Evolutionary conservation across 2,329 filamentous ascomycete genomes (phyloP).

Genomic region (Aschersonia sp.): DNA sequence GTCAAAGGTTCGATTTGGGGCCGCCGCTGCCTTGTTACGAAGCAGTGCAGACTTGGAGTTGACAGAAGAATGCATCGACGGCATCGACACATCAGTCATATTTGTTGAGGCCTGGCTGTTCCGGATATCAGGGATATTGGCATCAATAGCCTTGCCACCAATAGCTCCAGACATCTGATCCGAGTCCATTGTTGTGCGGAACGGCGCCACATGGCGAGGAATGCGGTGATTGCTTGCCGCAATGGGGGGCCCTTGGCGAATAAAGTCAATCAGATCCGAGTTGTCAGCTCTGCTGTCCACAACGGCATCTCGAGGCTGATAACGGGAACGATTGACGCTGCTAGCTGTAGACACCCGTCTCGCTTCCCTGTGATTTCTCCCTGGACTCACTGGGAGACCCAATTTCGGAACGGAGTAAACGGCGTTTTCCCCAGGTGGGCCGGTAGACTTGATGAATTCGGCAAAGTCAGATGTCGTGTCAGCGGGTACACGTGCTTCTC

Average conservation of each 20-base stretch:
- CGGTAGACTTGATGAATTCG: conserved; percentile 78
- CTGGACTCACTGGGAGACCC: conserved; percentile 13
- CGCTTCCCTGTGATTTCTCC: conserved; percentile 23
- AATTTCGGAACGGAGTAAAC: conserved; percentile 20
- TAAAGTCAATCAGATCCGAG: conserved; percentile 88
- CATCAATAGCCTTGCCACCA: conserved; percentile 42
- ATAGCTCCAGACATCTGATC: conserved; percentile 50
- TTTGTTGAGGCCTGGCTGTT: conserved; percentile 42
- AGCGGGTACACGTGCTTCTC: conserved; percentile 57
- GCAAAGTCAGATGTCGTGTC: conserved; percentile 74
- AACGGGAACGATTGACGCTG: conserved; percentile 30
- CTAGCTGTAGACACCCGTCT: conserved; percentile 22
- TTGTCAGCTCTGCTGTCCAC: conserved; percentile 51
- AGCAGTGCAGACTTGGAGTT: conserved; percentile 64
- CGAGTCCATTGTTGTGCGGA: conserved; percentile 73
- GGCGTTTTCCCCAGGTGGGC: conserved; percentile 40
- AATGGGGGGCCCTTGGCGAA: conserved; percentile 67
- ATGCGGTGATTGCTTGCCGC: conserved; percentile 51
- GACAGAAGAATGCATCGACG: conserved; percentile 40
- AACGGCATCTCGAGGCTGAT: conserved; percentile 59
- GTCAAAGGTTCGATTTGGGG: conserved; percentile 24
- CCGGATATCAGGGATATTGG: conserved; percentile 39
- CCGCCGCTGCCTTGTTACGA: conserved; percentile 22
- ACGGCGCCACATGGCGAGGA: conserved; percentile 70
- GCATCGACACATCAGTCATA: conserved; percentile 41